These are phyloP conservation scores for Tolypocladium inflatum DNA, from an alignment of 2,329 filamentous ascomycete species.

Conservation along the genomic window DNA sequence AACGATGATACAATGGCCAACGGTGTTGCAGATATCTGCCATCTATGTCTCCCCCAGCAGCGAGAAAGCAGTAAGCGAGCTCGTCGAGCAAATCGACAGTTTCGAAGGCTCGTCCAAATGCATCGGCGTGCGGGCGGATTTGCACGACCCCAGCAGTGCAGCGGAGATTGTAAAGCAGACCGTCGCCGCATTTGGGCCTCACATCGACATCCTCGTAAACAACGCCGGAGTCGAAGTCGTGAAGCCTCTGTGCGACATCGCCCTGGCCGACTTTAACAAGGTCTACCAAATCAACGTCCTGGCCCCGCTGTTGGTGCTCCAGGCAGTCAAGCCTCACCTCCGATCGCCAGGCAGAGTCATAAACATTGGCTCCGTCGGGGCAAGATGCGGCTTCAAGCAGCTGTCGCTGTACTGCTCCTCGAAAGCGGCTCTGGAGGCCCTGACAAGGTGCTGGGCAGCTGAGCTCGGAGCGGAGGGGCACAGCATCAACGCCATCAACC, in stretches of 20 bases:
- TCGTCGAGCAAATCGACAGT: neutral
- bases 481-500: constrained; percentile 52
- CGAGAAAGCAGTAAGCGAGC: neutral
- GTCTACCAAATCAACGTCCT: constrained; percentile 51
- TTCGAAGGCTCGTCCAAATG: neutral
- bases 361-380: constrained; percentile 48
- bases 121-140: neutral
- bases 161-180: neutral
- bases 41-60: neutral
- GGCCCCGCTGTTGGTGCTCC: constrained; percentile 38
- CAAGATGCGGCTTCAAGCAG: constrained; percentile 32
- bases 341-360: constrained; percentile 34
- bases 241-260: neutral
- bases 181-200: neutral
- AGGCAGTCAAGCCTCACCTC: constrained; percentile 32
- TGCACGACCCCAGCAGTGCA: neutral
- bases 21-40: neutral
- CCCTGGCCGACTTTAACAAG: constrained; percentile 4
- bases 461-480: constrained; percentile 47
- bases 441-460: constrained; percentile 49
- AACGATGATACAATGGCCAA: neutral
- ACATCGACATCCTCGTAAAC: constrained; percentile 21
- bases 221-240: constrained; percentile 15
- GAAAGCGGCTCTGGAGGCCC: constrained; percentile 50
- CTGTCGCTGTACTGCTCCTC: constrained; percentile 43